phyloP scores from a whole-genome alignment of 2,329 filamentous ascomycete species.

The Cladosporium sp. region DNA sequence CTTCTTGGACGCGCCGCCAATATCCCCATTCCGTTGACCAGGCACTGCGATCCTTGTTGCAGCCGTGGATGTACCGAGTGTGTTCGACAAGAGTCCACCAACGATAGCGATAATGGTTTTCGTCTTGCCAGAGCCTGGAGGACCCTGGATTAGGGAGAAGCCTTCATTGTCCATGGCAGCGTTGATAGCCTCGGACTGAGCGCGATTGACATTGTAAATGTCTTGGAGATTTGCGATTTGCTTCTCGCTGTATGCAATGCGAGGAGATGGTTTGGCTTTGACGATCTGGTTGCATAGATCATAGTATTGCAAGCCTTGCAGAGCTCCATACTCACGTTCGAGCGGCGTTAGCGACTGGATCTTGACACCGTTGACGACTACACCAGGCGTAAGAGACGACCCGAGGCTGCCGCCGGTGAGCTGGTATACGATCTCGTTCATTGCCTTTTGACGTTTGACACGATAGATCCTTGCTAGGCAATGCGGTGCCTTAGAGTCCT shows the following conservation, averaged over 20 bases:
- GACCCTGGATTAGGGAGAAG: slow-evolving; percentile 92
- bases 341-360: slow-evolving; percentile 91
- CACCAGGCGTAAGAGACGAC: slow-evolving; percentile 59
- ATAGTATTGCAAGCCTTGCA: slow-evolving; percentile 90
- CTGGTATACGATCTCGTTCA: slow-evolving; percentile 80
- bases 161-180: slow-evolving; percentile 94
- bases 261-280: slow-evolving; percentile 81
- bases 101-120: slow-evolving; percentile 98
- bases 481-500: slow-evolving; percentile 62
- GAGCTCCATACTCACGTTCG: slow-evolving; percentile 88
- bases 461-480: slow-evolving; percentile 82
- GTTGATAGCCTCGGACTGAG: slow-evolving; percentile 86
- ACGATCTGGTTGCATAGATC: slow-evolving; percentile 92
- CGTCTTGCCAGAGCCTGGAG: slow-evolving; percentile 94
- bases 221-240: slow-evolving; percentile 64
- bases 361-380: slow-evolving; percentile 69
- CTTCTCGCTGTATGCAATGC: slow-evolving; percentile 74
- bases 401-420: slow-evolving; percentile 55
- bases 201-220: slow-evolving; percentile 80
- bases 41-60: slow-evolving; percentile 36
- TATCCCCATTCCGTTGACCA: slow-evolving; percentile 11
- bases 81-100: slow-evolving; percentile 71
- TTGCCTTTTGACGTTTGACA: slow-evolving; percentile 74
- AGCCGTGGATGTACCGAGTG: slow-evolving; percentile 36
- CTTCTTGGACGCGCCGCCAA: slow-evolving; percentile 61